These are phyloP conservation scores for Pezicula radicicola DNA, from an alignment of 2,329 filamentous ascomycete species.

Conservation along the genomic window DNA sequence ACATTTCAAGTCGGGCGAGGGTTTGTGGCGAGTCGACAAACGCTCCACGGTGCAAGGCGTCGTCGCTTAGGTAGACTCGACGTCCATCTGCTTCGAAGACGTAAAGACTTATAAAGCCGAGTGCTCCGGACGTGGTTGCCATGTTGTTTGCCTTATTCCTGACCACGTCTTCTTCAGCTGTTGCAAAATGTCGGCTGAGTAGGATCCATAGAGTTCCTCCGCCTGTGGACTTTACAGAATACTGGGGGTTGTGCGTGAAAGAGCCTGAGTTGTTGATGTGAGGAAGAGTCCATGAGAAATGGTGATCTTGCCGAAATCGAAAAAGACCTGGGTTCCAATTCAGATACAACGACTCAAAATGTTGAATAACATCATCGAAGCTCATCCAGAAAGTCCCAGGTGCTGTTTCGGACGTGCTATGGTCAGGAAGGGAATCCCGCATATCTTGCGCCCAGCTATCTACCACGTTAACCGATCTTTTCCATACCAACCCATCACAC, in stretches of 20 bases:
- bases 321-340: conserved; percentile 96
- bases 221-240: conserved; percentile 58
- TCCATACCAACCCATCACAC: conserved; percentile 78
- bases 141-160: conserved; percentile 34
- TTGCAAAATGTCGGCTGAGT: conserved; percentile 81
- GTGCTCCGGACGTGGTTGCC: conserved; percentile 30
- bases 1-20: conserved; percentile 68
- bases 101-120: conserved; percentile 84
- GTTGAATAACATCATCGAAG: conserved; percentile 80
- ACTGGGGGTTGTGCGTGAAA: conserved; percentile 67
- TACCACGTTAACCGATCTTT: conserved; percentile 37
- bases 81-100: conserved; percentile 71
- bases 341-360: conserved; percentile 93
- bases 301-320: conserved; percentile 76
- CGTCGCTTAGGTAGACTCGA: conserved; percentile 71
- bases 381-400: conserved; percentile 94
- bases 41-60: conserved; percentile 70
- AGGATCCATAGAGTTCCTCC: conserved; percentile 76
- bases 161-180: conserved; percentile 57
- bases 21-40: conserved; percentile 94
- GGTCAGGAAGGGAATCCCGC: conserved; percentile 20
- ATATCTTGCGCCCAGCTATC: conserved; percentile 19
- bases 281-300: conserved; percentile 77
- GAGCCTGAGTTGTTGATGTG: conserved; percentile 46
- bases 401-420: conserved; percentile 19